A percentile compares a stretch with the other conserved stretches of the same genome.
Conservation (phyloP, 2,329 filamentous ascomycete species). For the Exophiala sp. region DNA sequence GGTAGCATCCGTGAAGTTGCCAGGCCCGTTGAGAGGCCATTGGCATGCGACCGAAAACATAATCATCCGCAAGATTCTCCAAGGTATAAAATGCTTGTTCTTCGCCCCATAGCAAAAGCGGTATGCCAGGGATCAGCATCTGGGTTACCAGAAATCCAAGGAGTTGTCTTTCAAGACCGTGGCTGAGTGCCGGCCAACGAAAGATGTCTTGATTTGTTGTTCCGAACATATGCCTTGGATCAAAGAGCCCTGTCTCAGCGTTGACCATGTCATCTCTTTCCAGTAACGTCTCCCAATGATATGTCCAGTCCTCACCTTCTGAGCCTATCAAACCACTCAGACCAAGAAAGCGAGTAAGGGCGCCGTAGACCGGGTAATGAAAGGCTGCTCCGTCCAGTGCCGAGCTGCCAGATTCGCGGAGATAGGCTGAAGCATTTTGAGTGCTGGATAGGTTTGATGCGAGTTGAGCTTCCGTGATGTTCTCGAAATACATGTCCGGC, state of each 20-base stretch:
- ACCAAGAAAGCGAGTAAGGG: conserved; percentile 59
- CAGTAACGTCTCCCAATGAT: conserved; percentile 56
- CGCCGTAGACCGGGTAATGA: conserved; percentile 61
- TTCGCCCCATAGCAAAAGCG: conserved; percentile 61
- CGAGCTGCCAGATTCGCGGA: conserved; percentile 46
- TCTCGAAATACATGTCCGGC: conserved; percentile 49
- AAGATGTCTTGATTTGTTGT: conserved; percentile 65
- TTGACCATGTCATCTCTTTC: conserved; percentile 60
- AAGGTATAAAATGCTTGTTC: conserved; percentile 63
- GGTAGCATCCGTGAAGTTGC: conserved; percentile 64
- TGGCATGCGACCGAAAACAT: conserved; percentile 62
- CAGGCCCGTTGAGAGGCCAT: conserved; percentile 61
- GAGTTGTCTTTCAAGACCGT: conserved; percentile 56
- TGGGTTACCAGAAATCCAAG: conserved; percentile 59
- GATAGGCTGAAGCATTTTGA: conserved; percentile 44
- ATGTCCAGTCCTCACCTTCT: conserved; percentile 55
- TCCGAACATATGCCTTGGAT: conserved; percentile 63
- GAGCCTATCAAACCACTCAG: conserved; percentile 56
- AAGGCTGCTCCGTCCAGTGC: conserved; percentile 61
- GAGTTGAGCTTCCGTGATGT: conserved; percentile 35
- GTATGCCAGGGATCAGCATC: conserved; percentile 59
- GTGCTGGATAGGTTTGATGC: conserved; percentile 49
- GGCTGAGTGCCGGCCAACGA: conserved; percentile 58
- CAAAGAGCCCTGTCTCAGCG: conserved; percentile 58
- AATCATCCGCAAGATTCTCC: conserved; percentile 62